These are phyloP conservation scores for Botrytis galanthina DNA, from an alignment of 2,329 filamentous ascomycete genomes.

Conservation along the genomic window DNA sequence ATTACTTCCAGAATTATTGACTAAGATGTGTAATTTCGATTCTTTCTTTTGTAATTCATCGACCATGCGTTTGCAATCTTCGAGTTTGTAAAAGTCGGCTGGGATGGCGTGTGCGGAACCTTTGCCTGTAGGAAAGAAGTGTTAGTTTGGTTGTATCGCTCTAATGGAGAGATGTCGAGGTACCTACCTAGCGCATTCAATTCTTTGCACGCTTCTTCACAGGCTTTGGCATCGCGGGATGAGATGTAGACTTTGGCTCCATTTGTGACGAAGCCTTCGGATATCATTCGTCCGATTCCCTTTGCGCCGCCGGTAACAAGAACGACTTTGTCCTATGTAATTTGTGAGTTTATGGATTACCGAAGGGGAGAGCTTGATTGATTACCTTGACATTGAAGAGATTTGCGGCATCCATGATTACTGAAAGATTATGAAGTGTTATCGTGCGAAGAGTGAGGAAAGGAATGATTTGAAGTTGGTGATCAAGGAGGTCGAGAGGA, in stretches of 20 bases:
- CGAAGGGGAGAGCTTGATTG: neutral
- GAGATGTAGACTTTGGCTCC: conserved; percentile 69
- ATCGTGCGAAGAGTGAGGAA: neutral
- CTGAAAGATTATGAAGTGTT: neutral
- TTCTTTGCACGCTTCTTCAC: conserved; percentile 57
- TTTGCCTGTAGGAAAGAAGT: conserved; percentile 36
- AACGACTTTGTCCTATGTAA: conserved; percentile 50
- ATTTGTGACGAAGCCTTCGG: conserved; percentile 62
- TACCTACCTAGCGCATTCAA: conserved; percentile 51
- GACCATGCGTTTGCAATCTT: conserved; percentile 56
- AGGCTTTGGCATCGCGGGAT: conserved; percentile 60
- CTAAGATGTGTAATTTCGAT: conserved; percentile 56
- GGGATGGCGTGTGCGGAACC: conserved; percentile 58
- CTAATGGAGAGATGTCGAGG: neutral
- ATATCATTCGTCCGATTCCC: conserved; percentile 67
- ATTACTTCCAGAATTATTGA: conserved; percentile 65
- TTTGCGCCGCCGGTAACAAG: conserved; percentile 59
- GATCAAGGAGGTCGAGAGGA: neutral
- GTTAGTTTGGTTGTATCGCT: neutral
- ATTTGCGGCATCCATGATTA: conserved; percentile 51
- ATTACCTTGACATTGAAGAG: conserved; percentile 60
- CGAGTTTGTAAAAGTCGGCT: conserved; percentile 62
- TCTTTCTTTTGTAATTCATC: conserved; percentile 54
- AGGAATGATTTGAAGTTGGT: neutral
- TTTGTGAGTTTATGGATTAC: conserved; percentile 1